These are phyloP conservation scores for Suillus sp. DNA, from an alignment of 768 basidiomycete genomes.

Conservation along the genomic window DNA sequence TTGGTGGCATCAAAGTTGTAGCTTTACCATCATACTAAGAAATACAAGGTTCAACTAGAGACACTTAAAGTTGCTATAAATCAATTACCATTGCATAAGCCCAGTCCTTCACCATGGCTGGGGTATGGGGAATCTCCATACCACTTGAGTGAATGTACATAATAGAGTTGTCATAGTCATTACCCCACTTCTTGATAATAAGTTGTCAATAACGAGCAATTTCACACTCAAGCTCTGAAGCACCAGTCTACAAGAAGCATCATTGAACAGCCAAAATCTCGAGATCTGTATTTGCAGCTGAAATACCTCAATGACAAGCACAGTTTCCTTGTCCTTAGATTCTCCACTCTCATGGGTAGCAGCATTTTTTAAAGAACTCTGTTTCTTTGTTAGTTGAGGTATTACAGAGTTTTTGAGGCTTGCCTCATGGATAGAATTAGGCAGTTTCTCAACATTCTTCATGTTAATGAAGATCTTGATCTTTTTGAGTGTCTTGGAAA, in stretches of 20 bases:
- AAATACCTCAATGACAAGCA: no score
- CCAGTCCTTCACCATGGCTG: constrained; percentile 6
- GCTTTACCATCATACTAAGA: background rate
- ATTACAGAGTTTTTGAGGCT: background rate
- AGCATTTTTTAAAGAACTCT: no score
- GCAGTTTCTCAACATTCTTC: constrained; percentile 10
- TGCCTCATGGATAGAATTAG: background rate
- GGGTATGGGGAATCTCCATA: constrained; percentile 1
- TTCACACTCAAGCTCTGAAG: background rate
- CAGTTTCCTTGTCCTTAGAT: background rate
- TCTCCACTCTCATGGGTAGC: no score
- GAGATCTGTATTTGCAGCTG: no score
- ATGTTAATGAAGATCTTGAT: constrained; percentile 4
- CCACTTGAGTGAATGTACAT: constrained; percentile 4
- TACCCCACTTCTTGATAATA: constrained; percentile 11
- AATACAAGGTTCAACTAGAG: background rate
- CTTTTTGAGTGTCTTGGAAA: no score
- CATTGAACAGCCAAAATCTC: no score
- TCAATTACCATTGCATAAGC: background rate
- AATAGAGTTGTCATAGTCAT: constrained; percentile 6
- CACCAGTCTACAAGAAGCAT: background rate
- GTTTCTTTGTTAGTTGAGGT: no score
- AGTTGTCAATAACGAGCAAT: background rate
- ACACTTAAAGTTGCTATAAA: background rate
- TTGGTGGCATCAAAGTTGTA: background rate